phyloP scores from a whole-genome alignment of 192 early-diverging fungal genomes.

The Umbelopsis sp. region DNA sequence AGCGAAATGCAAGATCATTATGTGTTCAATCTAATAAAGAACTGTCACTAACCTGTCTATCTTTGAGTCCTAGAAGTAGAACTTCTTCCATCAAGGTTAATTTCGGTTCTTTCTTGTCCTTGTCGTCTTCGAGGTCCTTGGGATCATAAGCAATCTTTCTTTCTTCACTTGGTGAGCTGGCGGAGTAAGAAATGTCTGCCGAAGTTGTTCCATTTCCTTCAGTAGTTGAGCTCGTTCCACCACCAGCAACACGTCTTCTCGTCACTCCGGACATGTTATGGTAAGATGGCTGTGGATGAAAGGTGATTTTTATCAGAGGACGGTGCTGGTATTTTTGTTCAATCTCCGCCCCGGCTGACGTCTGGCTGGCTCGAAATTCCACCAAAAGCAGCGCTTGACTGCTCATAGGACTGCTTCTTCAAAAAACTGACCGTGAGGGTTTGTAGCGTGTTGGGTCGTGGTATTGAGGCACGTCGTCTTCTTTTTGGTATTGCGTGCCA shows the following conservation, averaged over 20 bases:
- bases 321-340: conserved; percentile 1
- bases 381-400: neutral
- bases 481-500: neutral
- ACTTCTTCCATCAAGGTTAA: conserved; percentile 98
- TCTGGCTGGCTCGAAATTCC: neutral
- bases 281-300: conserved; percentile 18
- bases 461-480: neutral
- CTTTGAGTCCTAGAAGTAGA: conserved; percentile 91
- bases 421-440: neutral
- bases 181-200: neutral
- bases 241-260: conserved; percentile 17
- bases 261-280: conserved; percentile 17
- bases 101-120: conserved; percentile 59
- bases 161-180: conserved; percentile 17
- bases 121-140: conserved; percentile 55
- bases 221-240: neutral
- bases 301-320: neutral
- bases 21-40: neutral
- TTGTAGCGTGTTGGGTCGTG: neutral
- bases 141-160: conserved; percentile 56
- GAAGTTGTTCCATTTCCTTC: conserved; percentile 4
- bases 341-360: conserved; percentile 13
- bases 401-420: conserved; percentile 15
- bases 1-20: neutral
- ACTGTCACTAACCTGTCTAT: conserved; percentile 67